Conservation (phyloP, 2,329 filamentous ascomycete genomes). For the Fusarium sp. region DNA sequence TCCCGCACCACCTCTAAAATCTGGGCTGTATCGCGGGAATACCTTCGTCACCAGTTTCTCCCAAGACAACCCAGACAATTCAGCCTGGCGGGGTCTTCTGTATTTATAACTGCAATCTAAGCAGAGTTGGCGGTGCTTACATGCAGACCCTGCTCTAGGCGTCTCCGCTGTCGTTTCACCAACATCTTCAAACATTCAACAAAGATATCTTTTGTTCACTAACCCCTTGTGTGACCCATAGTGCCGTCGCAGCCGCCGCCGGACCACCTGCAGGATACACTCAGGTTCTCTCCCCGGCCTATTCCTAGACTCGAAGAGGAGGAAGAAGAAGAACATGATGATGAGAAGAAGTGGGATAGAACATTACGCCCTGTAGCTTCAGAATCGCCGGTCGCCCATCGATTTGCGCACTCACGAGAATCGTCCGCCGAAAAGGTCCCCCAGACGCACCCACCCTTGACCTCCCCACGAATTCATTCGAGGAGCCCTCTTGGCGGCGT, state of each 20-base stretch:
- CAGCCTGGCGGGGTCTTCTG: neutral
- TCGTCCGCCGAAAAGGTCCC: constrained; percentile 66
- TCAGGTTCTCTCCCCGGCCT: constrained; percentile 62
- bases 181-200: constrained; percentile 27
- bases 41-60: constrained; percentile 26
- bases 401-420: constrained; percentile 64
- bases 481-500: constrained; percentile 54
- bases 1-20: constrained; percentile 32
- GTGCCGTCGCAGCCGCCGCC: constrained; percentile 69
- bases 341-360: constrained; percentile 60
- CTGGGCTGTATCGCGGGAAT: constrained; percentile 37
- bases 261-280: constrained; percentile 62
- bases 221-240: constrained; percentile 46
- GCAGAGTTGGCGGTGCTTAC: constrained; percentile 1
- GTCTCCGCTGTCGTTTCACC: constrained; percentile 32
- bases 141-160: constrained; percentile 17
- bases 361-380: constrained; percentile 58
- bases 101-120: neutral
- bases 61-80: neutral
- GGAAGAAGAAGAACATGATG: constrained; percentile 56
- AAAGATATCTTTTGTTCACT: constrained; percentile 34
- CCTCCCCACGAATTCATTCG: constrained; percentile 53
- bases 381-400: constrained; percentile 52
- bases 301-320: constrained; percentile 63
- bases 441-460: constrained; percentile 43